These are phyloP conservation scores for Coriolopsis trogii DNA, from an alignment of 1,284 basidiomycete genomes.

Conservation along the genomic window DNA sequence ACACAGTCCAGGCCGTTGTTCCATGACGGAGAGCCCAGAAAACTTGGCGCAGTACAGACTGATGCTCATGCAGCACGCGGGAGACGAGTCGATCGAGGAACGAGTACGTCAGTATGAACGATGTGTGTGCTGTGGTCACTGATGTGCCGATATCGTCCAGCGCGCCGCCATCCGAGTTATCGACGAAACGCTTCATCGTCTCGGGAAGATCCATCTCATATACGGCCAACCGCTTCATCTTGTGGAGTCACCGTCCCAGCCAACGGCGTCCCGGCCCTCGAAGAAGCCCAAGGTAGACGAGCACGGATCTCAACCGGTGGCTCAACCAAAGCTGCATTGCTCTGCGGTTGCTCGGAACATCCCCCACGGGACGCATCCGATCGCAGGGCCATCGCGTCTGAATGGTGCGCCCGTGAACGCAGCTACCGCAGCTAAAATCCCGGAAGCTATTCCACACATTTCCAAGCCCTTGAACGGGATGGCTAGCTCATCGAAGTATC, in stretches of 20 bases:
- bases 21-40: slow-evolving; percentile 65
- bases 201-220: slow-evolving; percentile 58
- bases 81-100: slow-evolving; percentile 64
- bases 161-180: slow-evolving; percentile 65
- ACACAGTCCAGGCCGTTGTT: slow-evolving; percentile 54
- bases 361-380: slow-evolving; percentile 1
- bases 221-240: slow-evolving; percentile 63
- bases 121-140: slow-evolving; percentile 4
- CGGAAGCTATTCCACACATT: slow-evolving; percentile 3
- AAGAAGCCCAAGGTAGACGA: slow-evolving; percentile 18
- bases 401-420: not conserved
- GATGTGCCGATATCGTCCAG: slow-evolving; percentile 38
- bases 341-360: not conserved
- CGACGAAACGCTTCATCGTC: slow-evolving; percentile 57
- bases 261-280: slow-evolving; percentile 2
- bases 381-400: slow-evolving; percentile 12
- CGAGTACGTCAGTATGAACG: slow-evolving; percentile 46
- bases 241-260: slow-evolving; percentile 37
- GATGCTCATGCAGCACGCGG: slow-evolving; percentile 60
- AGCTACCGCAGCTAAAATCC: slow-evolving; percentile 13
- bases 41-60: slow-evolving; percentile 70
- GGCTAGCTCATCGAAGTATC: slow-evolving; percentile 41
- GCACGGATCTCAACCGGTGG: not conserved
- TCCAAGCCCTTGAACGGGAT: slow-evolving; percentile 10
- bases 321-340: too few species aligned